Evolutionary conservation across 2,329 filamentous ascomycete genomes (phyloP), one percentile per base, ranked within the genome.

Genomic region (Elsinoe ampelina): DNA sequence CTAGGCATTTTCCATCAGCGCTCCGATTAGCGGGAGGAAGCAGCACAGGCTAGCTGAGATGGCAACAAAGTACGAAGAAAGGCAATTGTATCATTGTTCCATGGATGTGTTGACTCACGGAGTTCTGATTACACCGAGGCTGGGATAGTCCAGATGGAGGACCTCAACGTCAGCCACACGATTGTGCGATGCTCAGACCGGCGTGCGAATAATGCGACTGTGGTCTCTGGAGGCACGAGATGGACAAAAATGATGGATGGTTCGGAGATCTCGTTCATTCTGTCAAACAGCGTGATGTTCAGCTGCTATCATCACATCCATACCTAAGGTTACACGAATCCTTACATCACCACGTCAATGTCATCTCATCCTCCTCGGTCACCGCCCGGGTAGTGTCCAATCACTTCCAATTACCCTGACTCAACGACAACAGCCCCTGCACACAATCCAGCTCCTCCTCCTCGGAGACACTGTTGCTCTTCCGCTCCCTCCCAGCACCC

Each of bases 371-470:
- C 11, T 11, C 19, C 19, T 15, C 42, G 2, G 32, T n/a, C 7
- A 5, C 20, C 20, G 1, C 2, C 6, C 7, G 6, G 26, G 26
- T 13, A 34, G 11, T n/a, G 10, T 51, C 17, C 10, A 12, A n/a
- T 65, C 58, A 76, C 59, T 69, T 80, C 90, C 91, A 96, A 66
- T 89, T 89, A n/a, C 91, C 92, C 72, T 95, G 88, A 65, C 89
- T 95, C 45, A 97, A 77, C 52, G 88, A 92, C 61, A 96, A 71
- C 61, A 97, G 72, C n/a, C 89, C 89, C 56, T 92, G 89, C 47
- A 95, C 85, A 66, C 89, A 95, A 67, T 95, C 89, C 69, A 95
- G 77, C 67, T 96, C 92, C 58, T 76, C 75, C 17, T 73, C 73
- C 10, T 70, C 72, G 41, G 71, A 73, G 42, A 71, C 63, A 45